Evolutionary conservation across 345 rosid genomes (phyloP).

Genomic region (Gossypium mustelinum): DNA sequence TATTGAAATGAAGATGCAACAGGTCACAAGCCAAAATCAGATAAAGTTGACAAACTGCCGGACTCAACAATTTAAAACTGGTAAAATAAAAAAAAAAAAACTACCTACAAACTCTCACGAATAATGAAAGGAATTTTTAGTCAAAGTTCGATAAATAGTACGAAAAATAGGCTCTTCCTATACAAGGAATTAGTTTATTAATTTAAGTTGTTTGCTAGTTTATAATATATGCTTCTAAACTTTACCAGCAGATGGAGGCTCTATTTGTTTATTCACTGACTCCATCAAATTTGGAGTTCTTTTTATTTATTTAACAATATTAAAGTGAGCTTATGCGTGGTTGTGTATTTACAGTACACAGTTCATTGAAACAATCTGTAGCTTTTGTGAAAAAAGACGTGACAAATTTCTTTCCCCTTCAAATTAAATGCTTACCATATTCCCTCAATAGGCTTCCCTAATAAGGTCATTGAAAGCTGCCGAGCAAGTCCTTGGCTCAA

Average conservation of each 20-base stretch:
- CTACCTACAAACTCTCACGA: background rate
- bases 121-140: background rate
- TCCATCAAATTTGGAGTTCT: background rate
- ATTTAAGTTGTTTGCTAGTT: background rate
- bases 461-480: conserved; percentile 66
- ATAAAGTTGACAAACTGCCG: background rate
- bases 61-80: background rate
- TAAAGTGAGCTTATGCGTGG: too few relatives aligned
- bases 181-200: background rate
- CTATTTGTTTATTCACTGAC: background rate
- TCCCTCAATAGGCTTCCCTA: conserved; percentile 87
- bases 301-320: background rate
- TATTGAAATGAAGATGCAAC: background rate
- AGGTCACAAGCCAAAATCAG: background rate
- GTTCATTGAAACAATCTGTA: background rate
- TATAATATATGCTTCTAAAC: background rate
- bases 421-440: conserved; percentile 59
- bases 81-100: background rate
- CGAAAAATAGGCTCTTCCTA: background rate
- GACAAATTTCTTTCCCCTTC: background rate
- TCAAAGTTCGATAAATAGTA: background rate
- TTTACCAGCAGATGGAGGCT: background rate
- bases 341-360: background rate
- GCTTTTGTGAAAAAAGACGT: too few relatives aligned
- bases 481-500: conserved; percentile 93